phyloP scores from a whole-genome alignment of 2,329 filamentous ascomycete genomes.

The Trichoderma asperellum region DNA sequence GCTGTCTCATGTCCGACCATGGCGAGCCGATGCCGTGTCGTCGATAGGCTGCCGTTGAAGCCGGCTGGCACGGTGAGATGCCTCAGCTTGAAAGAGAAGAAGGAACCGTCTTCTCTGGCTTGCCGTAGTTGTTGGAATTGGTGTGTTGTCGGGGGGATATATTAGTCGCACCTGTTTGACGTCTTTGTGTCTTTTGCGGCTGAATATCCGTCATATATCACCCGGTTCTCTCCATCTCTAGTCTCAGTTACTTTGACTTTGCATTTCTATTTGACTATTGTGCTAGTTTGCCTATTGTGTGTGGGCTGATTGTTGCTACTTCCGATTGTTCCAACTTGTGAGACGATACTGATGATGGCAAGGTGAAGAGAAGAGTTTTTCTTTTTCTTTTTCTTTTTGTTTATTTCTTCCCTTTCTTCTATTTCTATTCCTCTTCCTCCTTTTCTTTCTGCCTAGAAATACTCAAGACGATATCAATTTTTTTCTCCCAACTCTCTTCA shows the following conservation, averaged over 20 bases:
- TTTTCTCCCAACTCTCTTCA: neutral
- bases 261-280: constrained; percentile 20
- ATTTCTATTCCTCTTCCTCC: too few species aligned
- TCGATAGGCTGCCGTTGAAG: constrained; percentile 26
- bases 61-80: constrained; percentile 4
- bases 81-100: constrained; percentile 1
- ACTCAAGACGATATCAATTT: neutral
- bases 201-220: constrained; percentile 1
- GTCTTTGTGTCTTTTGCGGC: neutral
- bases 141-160: neutral
- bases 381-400: neutral
- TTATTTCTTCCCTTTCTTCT: neutral
- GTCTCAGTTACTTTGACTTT: neutral
- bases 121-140: neutral
- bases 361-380: constrained; percentile 16
- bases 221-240: neutral
- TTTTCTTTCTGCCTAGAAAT: neutral
- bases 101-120: neutral
- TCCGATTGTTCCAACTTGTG: constrained; percentile 12
- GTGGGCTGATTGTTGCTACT: constrained; percentile 17
- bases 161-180: neutral
- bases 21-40: neutral
- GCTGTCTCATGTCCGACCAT: constrained; percentile 17
- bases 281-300: constrained; percentile 28
- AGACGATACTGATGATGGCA: constrained; percentile 18